These are phyloP conservation scores for Globisporangium barbulae DNA, from an alignment of 352 stramenopile species.

Conservation along the genomic window DNA sequence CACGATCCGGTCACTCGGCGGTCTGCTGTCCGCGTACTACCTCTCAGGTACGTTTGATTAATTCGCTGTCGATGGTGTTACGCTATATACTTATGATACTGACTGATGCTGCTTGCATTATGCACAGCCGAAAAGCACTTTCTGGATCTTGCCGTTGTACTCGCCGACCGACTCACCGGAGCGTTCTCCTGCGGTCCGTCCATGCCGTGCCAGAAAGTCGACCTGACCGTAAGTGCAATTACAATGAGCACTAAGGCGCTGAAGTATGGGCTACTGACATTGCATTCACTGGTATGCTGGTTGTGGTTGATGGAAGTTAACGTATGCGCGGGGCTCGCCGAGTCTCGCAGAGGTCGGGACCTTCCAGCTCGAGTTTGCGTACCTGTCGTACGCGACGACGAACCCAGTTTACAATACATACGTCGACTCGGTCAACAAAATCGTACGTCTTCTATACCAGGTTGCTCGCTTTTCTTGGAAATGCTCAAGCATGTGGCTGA, in stretches of 20 bases:
- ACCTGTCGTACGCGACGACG: constrained; percentile 34
- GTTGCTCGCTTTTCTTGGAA: neutral
- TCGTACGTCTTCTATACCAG: constrained; percentile 19
- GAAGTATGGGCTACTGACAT: neutral
- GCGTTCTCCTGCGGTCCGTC: constrained; percentile 34
- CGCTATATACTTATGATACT: neutral
- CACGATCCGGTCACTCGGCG: constrained; percentile 54
- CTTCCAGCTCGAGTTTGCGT: constrained; percentile 71
- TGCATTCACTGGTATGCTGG: neutral
- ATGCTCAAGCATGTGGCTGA: neutral
- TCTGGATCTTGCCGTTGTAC: constrained; percentile 30
- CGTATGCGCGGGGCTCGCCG: constrained; percentile 11
- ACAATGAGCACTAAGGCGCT: neutral
- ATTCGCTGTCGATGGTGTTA: neutral
- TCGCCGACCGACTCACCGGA: constrained; percentile 32
- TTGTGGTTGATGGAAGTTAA: neutral
- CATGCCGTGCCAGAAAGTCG: constrained; percentile 34
- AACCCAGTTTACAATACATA: constrained; percentile 32
- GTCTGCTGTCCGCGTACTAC: constrained; percentile 51
- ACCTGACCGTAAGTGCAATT: constrained; percentile 29
- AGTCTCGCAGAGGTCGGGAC: constrained; percentile 45
- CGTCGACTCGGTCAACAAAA: constrained; percentile 40
- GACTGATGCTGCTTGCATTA: neutral
- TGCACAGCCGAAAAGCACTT: constrained; percentile 36
- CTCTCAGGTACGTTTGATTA: constrained; percentile 32